A percentile compares a stretch with the other conserved stretches of the same genome.
Conservation (phyloP, 2,329 filamentous ascomycete species). For the Colletotrichum costaricense region DNA sequence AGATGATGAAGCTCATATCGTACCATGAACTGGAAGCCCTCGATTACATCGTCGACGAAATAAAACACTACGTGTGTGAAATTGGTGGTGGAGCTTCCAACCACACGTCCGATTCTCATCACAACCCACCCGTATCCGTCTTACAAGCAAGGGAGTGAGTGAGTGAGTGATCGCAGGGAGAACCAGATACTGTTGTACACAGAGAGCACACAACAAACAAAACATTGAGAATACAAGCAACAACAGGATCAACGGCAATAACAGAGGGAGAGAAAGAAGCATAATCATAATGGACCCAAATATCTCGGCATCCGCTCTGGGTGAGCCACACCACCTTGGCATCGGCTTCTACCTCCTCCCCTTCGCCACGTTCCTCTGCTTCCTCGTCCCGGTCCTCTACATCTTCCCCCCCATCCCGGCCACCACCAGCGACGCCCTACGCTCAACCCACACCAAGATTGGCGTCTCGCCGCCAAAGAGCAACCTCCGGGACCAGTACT, state of each 20-base stretch:
- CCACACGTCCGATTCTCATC: not conserved
- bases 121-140: not conserved
- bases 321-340: constrained; percentile 36
- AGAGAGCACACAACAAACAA: not conserved
- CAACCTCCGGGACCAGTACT: constrained; percentile 46
- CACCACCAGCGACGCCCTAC: constrained; percentile 63
- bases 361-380: constrained; percentile 58
- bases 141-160: constrained; percentile 18
- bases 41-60: not conserved
- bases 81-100: not conserved
- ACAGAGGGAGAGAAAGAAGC: not conserved
- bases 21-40: constrained; percentile 4
- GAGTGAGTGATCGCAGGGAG: not conserved
- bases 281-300: constrained; percentile 11
- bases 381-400: constrained; percentile 64
- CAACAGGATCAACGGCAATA: too few relatives aligned
- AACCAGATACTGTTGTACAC: not conserved
- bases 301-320: constrained; percentile 13
- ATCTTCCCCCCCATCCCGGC: constrained; percentile 66
- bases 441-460: constrained; percentile 64
- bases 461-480: constrained; percentile 53
- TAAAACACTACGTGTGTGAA: not conserved
- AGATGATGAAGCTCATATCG: constrained; percentile 14
- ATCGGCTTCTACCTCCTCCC: constrained; percentile 52
- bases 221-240: not conserved